Percentiles rank a stretch among this genome's conserved stretches.
Conservation (phyloP, 805 yeast genomes). For the Cyberlindnera sargentensis region DNA sequence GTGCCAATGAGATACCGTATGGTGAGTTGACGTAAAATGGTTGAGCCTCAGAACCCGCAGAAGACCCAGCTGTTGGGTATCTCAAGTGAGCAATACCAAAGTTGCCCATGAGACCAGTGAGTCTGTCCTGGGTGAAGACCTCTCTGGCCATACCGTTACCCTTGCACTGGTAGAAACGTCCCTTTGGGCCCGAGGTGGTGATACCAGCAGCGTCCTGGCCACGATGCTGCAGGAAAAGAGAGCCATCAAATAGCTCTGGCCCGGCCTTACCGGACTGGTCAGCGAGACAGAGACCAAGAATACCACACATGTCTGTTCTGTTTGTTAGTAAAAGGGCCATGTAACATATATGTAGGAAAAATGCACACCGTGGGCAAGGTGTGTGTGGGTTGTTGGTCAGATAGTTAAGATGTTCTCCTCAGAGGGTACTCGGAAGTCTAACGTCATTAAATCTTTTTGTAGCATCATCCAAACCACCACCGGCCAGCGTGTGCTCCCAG, state of each 20-base stretch:
- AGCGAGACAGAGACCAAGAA: constrained; percentile 79
- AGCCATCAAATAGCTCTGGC: constrained; percentile 87
- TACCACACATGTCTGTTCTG: constrained; percentile 73
- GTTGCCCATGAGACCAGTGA: constrained; percentile 76
- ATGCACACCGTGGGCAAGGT: not conserved
- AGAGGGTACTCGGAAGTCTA: constrained; percentile 26
- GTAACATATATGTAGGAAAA: not conserved
- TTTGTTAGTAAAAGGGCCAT: not conserved
- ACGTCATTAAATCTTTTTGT: constrained; percentile 23
- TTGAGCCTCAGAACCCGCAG: constrained; percentile 95
- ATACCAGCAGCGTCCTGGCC: constrained; percentile 99
- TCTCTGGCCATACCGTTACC: constrained; percentile 99
- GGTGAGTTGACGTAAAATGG: constrained; percentile 98
- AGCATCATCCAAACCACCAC: constrained; percentile 9
- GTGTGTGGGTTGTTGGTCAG: constrained; percentile 13
- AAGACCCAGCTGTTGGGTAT: constrained; percentile 96
- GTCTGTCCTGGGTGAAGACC: constrained; percentile 81
- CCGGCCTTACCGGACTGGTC: constrained; percentile 71
- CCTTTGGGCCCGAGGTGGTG: constrained; percentile 89
- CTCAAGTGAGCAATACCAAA: constrained; percentile 95
- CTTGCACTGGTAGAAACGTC: constrained; percentile 93
- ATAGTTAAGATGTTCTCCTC: constrained; percentile 21
- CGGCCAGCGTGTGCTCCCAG: too few species aligned
- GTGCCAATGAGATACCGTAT: constrained; percentile 84
- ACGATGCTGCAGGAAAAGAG: constrained; percentile 88